A percentile compares a stretch with the other conserved stretches of the same genome.
These are phyloP conservation scores for Pleurotus cornucopiae DNA, from an alignment of 768 basidiomycete genomes.

Conservation along the genomic window DNA sequence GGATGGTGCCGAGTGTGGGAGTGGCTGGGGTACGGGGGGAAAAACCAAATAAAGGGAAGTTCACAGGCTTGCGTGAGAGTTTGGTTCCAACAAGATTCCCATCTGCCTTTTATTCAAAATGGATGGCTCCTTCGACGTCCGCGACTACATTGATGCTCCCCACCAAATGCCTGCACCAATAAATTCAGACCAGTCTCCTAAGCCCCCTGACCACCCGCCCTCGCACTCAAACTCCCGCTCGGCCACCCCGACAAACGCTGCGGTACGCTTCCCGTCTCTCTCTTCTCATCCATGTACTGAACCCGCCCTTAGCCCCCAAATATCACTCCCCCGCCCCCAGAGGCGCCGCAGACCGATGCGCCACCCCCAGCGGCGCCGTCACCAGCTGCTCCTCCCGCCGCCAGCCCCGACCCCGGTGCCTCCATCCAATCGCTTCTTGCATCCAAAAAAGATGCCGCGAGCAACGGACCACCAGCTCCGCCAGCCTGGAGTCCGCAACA, in stretches of 20 bases:
- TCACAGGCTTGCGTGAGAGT: constrained; percentile 9
- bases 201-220: not conserved
- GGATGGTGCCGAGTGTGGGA: not conserved
- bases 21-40: not conserved
- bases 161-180: not conserved
- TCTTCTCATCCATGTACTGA: constrained; percentile 16
- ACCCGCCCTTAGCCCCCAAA: constrained; percentile 19
- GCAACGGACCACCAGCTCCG: constrained; percentile 34
- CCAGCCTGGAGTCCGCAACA: constrained; percentile 29
- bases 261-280: constrained; percentile 17
- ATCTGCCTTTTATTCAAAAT: constrained; percentile 8
- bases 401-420: constrained; percentile 36
- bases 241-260: constrained; percentile 13
- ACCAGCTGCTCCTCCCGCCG: constrained; percentile 17
- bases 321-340: constrained; percentile 21
- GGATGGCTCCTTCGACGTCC: constrained; percentile 7
- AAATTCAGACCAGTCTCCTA: not conserved
- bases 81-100: constrained; percentile 6
- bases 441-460: constrained; percentile 38
- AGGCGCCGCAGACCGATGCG: constrained; percentile 11
- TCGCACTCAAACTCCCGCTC: constrained; percentile 16
- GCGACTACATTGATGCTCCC: constrained; percentile 5
- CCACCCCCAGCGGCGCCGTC: constrained; percentile 21
- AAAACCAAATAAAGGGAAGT: constrained; percentile 9
- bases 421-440: constrained; percentile 52